A percentile compares a stretch with the other conserved stretches of the same genome.
Evolutionary conservation across 2,329 filamentous ascomycete genomes (phyloP).

Genomic region (Aspergillus cejpii): DNA sequence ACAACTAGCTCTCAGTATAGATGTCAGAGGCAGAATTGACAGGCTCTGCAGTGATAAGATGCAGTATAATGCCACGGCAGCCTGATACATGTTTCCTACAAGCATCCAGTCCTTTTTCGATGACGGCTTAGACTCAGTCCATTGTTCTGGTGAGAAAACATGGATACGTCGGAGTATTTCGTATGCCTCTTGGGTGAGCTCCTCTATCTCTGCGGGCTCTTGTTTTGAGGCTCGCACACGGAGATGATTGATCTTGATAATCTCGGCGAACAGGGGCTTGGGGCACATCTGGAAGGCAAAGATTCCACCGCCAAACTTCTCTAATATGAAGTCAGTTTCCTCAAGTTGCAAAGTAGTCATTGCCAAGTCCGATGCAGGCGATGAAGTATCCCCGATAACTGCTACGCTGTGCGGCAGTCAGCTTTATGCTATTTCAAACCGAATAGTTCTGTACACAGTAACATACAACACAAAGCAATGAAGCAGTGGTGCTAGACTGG

Average conservation of each 20-base stretch:
- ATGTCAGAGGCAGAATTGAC: slow-evolving; percentile 21
- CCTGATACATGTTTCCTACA: slow-evolving; percentile 27
- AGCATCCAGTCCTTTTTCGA: slow-evolving; percentile 24
- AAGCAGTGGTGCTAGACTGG: slow-evolving; percentile 20
- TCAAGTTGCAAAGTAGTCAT: slow-evolving; percentile 21
- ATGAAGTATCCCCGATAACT: slow-evolving; percentile 35
- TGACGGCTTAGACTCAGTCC: slow-evolving; percentile 24
- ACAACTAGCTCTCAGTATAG: slow-evolving; percentile 7
- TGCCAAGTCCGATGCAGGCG: slow-evolving; percentile 28
- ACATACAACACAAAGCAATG: slow-evolving; percentile 25
- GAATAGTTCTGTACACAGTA: slow-evolving; percentile 7
- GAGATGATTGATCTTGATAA: slow-evolving; percentile 35
- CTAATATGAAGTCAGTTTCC: slow-evolving; percentile 21
- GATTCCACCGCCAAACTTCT: slow-evolving; percentile 14
- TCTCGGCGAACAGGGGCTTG: slow-evolving; percentile 27
- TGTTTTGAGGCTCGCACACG: slow-evolving; percentile 19
- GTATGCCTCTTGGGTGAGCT: slow-evolving; percentile 15
- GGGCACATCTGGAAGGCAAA: slow-evolving; percentile 29
- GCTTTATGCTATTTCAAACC: not conserved
- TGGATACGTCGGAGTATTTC: slow-evolving; percentile 24
- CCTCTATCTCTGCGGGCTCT: not conserved
- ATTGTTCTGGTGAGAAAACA: slow-evolving; percentile 25
- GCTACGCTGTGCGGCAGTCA: slow-evolving; percentile 19
- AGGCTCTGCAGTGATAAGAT: slow-evolving; percentile 34
- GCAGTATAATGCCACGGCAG: slow-evolving; percentile 33